phyloP scores from a whole-genome alignment of 2,329 filamentous ascomycete species.

The Aspergillus melleus region DNA sequence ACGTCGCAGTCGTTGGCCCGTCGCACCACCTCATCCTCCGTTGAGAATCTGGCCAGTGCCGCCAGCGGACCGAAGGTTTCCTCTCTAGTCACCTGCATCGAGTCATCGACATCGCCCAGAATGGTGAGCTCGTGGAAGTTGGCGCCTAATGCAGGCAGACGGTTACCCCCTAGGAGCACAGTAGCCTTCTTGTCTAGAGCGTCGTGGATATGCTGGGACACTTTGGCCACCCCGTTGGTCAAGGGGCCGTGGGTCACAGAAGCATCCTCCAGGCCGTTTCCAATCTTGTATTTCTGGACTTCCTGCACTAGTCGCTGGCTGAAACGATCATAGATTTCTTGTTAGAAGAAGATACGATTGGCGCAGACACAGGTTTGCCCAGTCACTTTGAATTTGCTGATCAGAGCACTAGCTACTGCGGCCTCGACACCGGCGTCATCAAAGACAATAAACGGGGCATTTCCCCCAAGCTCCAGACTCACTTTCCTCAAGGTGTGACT shows the following conservation, averaged over 20 bases:
- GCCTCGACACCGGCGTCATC: slow-evolving; percentile 77
- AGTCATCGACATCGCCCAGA: slow-evolving; percentile 74
- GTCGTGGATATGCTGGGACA: slow-evolving; percentile 72
- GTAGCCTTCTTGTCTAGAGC: slow-evolving; percentile 72
- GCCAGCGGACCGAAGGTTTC: slow-evolving; percentile 94
- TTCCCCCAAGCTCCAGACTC: slow-evolving; percentile 87
- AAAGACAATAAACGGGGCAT: slow-evolving; percentile 92
- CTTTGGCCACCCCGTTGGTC: slow-evolving; percentile 75
- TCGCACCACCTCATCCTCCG: slow-evolving; percentile 78
- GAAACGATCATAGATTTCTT: slow-evolving; percentile 51
- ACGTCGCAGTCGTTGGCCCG: slow-evolving; percentile 78
- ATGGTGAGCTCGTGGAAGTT: slow-evolving; percentile 90
- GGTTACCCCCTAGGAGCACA: slow-evolving; percentile 71
- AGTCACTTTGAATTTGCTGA: slow-evolving; percentile 84
- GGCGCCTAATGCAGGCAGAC: slow-evolving; percentile 66
- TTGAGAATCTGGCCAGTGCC: slow-evolving; percentile 78
- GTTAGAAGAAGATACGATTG: slow-evolving; percentile 51
- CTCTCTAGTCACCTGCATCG: slow-evolving; percentile 78
- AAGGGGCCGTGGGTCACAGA: slow-evolving; percentile 45
- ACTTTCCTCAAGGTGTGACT: slow-evolving; percentile 76
- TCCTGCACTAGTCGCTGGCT: slow-evolving; percentile 52
- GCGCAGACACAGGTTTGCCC: slow-evolving; percentile 93
- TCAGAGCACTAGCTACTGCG: slow-evolving; percentile 76
- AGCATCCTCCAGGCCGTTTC: slow-evolving; percentile 37
- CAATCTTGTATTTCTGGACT: slow-evolving; percentile 45